Evolutionary conservation across 2,329 filamentous ascomycete species (phyloP), one percentile per base, ranked within the genome.

Genomic region (Massarina eburnea): DNA sequence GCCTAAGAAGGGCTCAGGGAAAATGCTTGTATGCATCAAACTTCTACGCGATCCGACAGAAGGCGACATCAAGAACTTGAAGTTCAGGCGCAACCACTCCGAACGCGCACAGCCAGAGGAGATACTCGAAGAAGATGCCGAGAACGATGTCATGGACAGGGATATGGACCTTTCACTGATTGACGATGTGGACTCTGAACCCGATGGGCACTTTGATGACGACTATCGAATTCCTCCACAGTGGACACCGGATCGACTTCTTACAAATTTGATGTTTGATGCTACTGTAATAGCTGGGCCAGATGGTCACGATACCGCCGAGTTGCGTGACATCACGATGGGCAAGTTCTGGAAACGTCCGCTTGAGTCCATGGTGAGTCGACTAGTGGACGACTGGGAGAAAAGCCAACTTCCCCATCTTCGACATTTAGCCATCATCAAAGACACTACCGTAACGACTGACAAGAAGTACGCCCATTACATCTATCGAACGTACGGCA

Each of bases 361-460:
- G 0, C 57, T 82, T 22, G 82, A 85, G 55, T 73, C 75, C 22
- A 66, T 75, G 17, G 58, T 84, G 18, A 66, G 65, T 39, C 76
- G 80, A 20, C 54, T 85, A 29, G 78, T 78, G 2, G 76, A 82
- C 45, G 70, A 74, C 43, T 83, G 81, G 76, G 75, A 81, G 43
- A 57, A 76, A 14, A 79, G 78, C n/a, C 82, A 85, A 54, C 81
- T 82, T 19, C 64, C 70, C 3, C 76, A 82, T 59, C 69, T 84
- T 18, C 75, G 78, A 15, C 80, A 83, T 56, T 64, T 83, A 14
- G 73, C 77, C 9, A 69, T 85, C 22, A 73, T 84, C 26, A 71
- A 80, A 49, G 80, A 83, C 43, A 78, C 75, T 5, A 70, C 72
- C 2, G 70, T 79, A 12, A 71, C 71, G 12, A 67, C 71, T 10